Base-by-base conservation (phyloP, 1,139 yeast species). In the Candida sp. region DNA sequence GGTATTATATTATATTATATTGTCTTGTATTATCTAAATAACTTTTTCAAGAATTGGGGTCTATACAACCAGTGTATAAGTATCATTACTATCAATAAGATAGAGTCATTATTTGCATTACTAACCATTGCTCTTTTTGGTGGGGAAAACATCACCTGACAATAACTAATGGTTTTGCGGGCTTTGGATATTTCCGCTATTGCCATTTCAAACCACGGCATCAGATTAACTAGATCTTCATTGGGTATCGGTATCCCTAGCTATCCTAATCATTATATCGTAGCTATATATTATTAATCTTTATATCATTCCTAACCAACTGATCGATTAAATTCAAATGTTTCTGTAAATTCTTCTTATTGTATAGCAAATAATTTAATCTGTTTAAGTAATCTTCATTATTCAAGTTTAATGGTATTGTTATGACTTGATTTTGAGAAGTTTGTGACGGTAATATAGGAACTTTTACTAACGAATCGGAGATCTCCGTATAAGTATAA, bases 281-380 rank as follows among this genome's bases (percentile, higher is more conserved):
- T 32, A 12, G 6, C 19, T 32, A 9, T 32, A 9, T 11, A 32
- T 32, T 32, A 32, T 32, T 32, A 12, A 32, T 32, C 19, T 12
- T 32, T 6, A 32, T n/a, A 12, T 29, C 39, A 11, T 37, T 27
- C 6, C 39, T 12, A 21, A 60, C 53, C 51, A 60, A 48, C 29
- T 49, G 48, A 42, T 61, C 66, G 35, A 61, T 61, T 45, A 58
- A 47, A 32, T 49, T 49, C 43, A 61, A 52, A 43, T 61, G 64
- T 11, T 51, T 49, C 42, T 58, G 58, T 46, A 53, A 49, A 44
- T 50, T 51, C 38, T 42, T 42, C 39, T 50, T 43, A 15, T 30
- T 21, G 21, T 40, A 33, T 11, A 25, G 27, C 21, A 37, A 37
- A 21, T 37, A 37, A 11, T 21, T 37, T 21, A 37, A 37, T 21